Conservation (phyloP, 441 rosid species). For the Daphne laureola region DNA sequence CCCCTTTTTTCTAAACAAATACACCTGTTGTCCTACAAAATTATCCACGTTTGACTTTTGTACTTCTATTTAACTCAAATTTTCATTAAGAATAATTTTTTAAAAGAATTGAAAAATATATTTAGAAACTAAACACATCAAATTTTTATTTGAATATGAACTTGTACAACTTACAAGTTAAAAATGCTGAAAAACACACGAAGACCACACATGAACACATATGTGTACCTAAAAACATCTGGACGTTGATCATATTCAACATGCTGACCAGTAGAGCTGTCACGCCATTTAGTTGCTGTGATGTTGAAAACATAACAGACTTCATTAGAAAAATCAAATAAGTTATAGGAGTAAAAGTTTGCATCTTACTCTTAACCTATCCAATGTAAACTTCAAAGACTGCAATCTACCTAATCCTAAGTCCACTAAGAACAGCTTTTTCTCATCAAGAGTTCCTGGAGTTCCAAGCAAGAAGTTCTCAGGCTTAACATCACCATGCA, state of each 20-base stretch:
- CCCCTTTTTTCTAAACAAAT: not conserved
- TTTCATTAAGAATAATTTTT: too few relatives aligned
- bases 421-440: slow-evolving; percentile 80
- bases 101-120: too few relatives aligned
- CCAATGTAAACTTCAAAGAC: slow-evolving; percentile 3
- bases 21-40: not conserved
- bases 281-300: slow-evolving; percentile 84
- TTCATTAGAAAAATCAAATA: not conserved
- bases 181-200: slow-evolving; percentile 2
- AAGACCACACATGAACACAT: not conserved
- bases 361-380: slow-evolving; percentile 5
- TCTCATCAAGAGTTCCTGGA: slow-evolving; percentile 76
- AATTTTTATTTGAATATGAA: too few relatives aligned
- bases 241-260: slow-evolving; percentile 97
- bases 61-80: too few relatives aligned
- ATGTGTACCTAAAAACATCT: slow-evolving; percentile 79
- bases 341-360: not conserved
- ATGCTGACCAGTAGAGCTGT: slow-evolving; percentile 69
- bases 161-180: too few relatives aligned
- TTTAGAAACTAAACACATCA: too few relatives aligned
- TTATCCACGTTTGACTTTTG: too few relatives aligned
- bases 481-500: slow-evolving; percentile 97
- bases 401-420: slow-evolving; percentile 69
- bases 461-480: slow-evolving; percentile 91
- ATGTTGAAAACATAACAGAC: slow-evolving; percentile 2